Base-by-base conservation (phyloP, 192 early-diverging fungal species). In the Umbelopsis ramanniana region DNA sequence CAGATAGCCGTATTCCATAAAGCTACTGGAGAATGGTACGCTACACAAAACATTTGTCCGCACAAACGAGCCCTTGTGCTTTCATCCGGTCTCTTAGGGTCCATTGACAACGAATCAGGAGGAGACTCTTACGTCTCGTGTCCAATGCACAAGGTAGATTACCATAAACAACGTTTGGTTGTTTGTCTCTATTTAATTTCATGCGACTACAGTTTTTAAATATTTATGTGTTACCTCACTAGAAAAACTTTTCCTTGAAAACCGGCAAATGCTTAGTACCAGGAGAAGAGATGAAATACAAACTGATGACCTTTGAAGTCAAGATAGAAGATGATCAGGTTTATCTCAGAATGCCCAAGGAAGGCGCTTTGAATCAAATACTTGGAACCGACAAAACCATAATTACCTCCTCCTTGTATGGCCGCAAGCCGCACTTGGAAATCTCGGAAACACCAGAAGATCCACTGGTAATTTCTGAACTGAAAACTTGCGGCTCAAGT, bases 21-120 rank as follows among this genome's bases (percentile, higher is more conserved):
- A 67, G 29, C 75, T 40, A 60, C 74, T 10, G 76, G 72, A 23
- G 83, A 85, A 33, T 91, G 87, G 87, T 91, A 89, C 70, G 89
- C 90, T 17, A 90, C 89, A 12, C 89, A 90, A 73, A 90, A 90
- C 75, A 91, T 91, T 89, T 91, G 90, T 57, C 90, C 90, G 33
- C 89, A 92, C 72, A 92, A 91, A 68, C 86, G 89, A 52, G 87
- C 91, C 21, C 79, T 92, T 46, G 89, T 92, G 46, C 80, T 92
- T 40, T 82, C 90, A 17, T 73, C 79, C 5, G 87, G 88, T 10
- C 70, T 91, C 29, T 35, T 92, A 46, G 90, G 91, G 10, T 45
- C 60, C 17, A 74, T 79, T 46, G 71, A 72, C 46, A 74, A 79
- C 57, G 43, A 71, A 1, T 69, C 46, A 22, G 43, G 72, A 43